Evolutionary conservation across 106 monocot genomes (phyloP).

Genomic region (Vanilla planifolia): DNA sequence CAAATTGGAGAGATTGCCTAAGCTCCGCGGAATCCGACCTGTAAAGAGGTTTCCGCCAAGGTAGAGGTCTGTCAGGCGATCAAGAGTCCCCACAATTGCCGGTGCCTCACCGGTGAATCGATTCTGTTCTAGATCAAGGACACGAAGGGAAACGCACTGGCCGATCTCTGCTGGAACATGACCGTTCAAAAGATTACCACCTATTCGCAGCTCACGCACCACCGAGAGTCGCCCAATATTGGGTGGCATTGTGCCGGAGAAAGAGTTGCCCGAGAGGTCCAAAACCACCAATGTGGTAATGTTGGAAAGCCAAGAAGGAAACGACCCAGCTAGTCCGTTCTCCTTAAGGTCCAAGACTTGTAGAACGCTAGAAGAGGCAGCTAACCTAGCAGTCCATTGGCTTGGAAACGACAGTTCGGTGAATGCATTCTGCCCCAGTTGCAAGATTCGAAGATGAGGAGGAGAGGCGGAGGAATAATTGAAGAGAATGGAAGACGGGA

Average conservation of each 20-base stretch:
- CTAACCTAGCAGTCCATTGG: not conserved
- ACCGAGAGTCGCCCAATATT: slow-evolving; percentile 37
- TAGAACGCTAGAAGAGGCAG: slow-evolving; percentile 14
- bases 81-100: slow-evolving; percentile 51
- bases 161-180: slow-evolving; percentile 50
- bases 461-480: slow-evolving; percentile 9
- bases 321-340: slow-evolving; percentile 36
- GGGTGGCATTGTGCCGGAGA: slow-evolving; percentile 55
- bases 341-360: slow-evolving; percentile 57
- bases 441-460: slow-evolving; percentile 39
- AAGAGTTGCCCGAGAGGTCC: slow-evolving; percentile 86
- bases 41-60: slow-evolving; percentile 64
- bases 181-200: slow-evolving; percentile 62
- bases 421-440: slow-evolving; percentile 64
- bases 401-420: slow-evolving; percentile 24
- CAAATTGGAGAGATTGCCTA: slow-evolving; percentile 38
- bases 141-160: slow-evolving; percentile 25
- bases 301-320: slow-evolving; percentile 52
- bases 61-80: slow-evolving; percentile 46
- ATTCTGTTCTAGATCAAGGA: slow-evolving; percentile 65
- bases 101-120: slow-evolving; percentile 45
- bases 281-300: slow-evolving; percentile 35
- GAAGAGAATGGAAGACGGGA: slow-evolving; percentile 37
- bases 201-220: slow-evolving; percentile 61
- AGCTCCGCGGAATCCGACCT: slow-evolving; percentile 49